A percentile compares a stretch with the other conserved stretches of the same genome.
Conservation (phyloP, 768 basidiomycete species). For the Hygrocybe coccinea region DNA sequence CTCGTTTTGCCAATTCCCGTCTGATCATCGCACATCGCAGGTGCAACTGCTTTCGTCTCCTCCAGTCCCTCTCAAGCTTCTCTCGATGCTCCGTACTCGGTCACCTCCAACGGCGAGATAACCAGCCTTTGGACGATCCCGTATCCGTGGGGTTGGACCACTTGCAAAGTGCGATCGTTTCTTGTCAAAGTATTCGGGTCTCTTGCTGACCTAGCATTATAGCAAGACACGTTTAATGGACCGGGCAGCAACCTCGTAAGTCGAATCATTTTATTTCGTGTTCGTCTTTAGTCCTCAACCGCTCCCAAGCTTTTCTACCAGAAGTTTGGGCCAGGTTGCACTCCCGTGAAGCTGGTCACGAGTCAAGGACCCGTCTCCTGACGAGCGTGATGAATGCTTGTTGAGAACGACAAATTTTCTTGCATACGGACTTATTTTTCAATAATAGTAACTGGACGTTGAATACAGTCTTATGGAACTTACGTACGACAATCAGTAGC, state of each 20-base stretch:
- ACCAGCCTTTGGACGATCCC: neutral
- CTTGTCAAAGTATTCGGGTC: neutral
- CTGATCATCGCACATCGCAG: neutral
- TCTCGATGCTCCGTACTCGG: neutral
- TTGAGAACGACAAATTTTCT: neutral
- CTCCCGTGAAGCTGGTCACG: constrained; percentile 1
- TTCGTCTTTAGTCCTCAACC: neutral
- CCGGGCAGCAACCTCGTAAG: neutral
- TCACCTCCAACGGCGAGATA: neutral
- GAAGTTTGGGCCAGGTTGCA: constrained; percentile 3
- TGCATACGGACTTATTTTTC: neutral
- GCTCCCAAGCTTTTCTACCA: neutral
- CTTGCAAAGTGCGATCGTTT: neutral
- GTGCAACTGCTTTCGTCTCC: neutral
- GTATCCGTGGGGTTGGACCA: constrained; percentile 3
- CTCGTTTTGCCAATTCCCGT: neutral
- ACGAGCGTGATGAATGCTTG: neutral
- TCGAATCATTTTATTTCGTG: neutral
- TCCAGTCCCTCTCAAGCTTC: neutral
- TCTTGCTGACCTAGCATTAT: neutral
- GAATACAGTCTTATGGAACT: no score
- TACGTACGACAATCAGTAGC: no score
- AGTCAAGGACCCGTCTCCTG: neutral
- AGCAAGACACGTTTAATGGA: neutral
- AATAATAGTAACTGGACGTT: neutral